Conservation (phyloP, 169 alveolate species). For the Plasmodium coatneyi region DNA sequence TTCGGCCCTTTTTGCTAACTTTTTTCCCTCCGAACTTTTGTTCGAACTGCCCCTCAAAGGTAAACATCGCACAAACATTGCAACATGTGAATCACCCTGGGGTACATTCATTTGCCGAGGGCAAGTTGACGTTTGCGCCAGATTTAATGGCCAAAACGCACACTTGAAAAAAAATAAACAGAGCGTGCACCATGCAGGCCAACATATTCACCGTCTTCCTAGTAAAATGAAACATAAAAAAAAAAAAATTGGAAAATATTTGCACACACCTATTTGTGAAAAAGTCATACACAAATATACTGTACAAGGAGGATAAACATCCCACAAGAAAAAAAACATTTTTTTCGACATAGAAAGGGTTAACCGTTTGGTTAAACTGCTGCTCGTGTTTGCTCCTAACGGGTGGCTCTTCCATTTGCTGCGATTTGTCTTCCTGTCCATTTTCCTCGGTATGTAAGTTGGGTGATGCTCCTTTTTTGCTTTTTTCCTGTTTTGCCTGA, state of each 20-base stretch:
- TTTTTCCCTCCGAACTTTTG: neutral
- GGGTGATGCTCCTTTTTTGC: neutral
- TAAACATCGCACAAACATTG: neutral
- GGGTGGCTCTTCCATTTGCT: neutral
- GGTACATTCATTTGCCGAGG: neutral
- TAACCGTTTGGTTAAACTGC: neutral
- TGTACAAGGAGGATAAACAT: conserved; percentile 16
- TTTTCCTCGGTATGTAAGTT: neutral
- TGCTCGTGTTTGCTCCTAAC: neutral
- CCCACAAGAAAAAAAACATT: conserved; percentile 13
- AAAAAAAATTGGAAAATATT: conserved; percentile 41
- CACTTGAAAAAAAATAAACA: conserved; percentile 29
- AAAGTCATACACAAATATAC: conserved; percentile 37
- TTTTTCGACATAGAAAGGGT: neutral
- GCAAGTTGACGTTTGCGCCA: neutral
- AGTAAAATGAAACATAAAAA: conserved; percentile 30
- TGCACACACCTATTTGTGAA: conserved; percentile 34
- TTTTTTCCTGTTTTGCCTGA: neutral
- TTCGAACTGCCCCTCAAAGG: neutral
- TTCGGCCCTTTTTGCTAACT: neutral
- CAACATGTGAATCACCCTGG: neutral
- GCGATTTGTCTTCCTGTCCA: neutral
- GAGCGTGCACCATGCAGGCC: conserved; percentile 5
- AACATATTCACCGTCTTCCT: conserved; percentile 21
- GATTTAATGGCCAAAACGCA: conserved; percentile 6